phyloP scores from a whole-genome alignment of 768 basidiomycete species.

The Cantharellus cinnabarinus region DNA sequence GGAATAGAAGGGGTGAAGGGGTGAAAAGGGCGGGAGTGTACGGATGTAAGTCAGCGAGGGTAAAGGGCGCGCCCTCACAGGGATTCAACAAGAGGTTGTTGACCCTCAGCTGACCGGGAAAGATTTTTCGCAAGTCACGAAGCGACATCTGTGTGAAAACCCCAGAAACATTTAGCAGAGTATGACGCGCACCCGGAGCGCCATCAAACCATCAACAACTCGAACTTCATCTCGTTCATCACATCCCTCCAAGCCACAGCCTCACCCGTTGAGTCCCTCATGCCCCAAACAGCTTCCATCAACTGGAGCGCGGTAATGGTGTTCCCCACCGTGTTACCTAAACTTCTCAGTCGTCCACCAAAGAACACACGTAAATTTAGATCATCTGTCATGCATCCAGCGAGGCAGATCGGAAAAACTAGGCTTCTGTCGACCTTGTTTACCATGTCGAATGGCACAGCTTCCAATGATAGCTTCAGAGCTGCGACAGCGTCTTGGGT shows the following conservation, averaged over 20 bases:
- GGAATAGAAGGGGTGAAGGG: too few species aligned
- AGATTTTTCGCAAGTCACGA: too few species aligned
- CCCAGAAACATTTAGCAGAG: too few species aligned
- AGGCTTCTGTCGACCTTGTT: conserved; percentile 37
- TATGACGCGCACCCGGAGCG: too few species aligned
- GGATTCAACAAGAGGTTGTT: too few species aligned
- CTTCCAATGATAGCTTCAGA: conserved; percentile 29
- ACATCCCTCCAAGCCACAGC: conserved; percentile 9
- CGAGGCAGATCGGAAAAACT: conserved; percentile 54
- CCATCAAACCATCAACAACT: not conserved
- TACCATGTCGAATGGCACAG: conserved; percentile 20
- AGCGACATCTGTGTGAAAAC: too few species aligned
- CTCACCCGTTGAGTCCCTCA: conserved; percentile 1
- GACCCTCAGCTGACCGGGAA: too few species aligned
- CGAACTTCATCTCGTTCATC: conserved; percentile 8
- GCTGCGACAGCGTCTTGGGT: conserved; percentile 36
- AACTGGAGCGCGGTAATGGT: not conserved
- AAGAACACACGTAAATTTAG: not conserved
- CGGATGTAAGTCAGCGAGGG: too few species aligned
- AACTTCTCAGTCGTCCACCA: not conserved
- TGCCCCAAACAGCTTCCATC: conserved; percentile 9
- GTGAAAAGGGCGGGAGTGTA: too few species aligned
- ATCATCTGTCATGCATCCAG: conserved; percentile 55
- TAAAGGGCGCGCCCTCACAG: too few species aligned
- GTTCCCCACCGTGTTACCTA: conserved; percentile 4